Evolutionary conservation across 1,284 basidiomycete species (phyloP).

Genomic region (Trametes hirsuta): DNA sequence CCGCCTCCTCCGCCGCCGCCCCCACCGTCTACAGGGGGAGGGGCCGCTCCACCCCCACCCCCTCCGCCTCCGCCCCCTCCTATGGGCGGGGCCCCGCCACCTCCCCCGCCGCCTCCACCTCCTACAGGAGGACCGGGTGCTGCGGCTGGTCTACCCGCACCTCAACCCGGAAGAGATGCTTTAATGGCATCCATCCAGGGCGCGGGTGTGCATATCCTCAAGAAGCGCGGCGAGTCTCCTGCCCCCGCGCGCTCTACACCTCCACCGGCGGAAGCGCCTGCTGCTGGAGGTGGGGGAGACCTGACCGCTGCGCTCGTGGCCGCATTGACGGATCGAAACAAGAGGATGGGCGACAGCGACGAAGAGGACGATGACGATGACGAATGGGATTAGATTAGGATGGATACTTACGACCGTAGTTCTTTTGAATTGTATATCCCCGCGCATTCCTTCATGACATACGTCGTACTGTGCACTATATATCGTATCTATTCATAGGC

Average conservation of each 20-base stretch:
- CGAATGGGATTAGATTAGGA: slow-evolving; percentile 80
- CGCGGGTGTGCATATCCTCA: slow-evolving; percentile 71
- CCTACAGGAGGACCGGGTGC: slow-evolving; percentile 36
- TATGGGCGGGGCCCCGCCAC: slow-evolving; percentile 31
- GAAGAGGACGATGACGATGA: slow-evolving; percentile 91
- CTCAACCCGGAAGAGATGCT: slow-evolving; percentile 56
- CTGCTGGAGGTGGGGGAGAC: slow-evolving; percentile 50
- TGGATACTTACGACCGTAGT: background rate
- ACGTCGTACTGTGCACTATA: background rate
- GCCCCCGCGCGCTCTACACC: slow-evolving; percentile 40
- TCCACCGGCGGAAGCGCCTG: slow-evolving; percentile 44
- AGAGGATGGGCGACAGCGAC: slow-evolving; percentile 88
- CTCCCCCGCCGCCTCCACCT: slow-evolving; percentile 33
- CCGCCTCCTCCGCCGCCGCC: slow-evolving; percentile 40
- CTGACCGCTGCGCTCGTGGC: slow-evolving; percentile 69
- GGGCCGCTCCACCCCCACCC: slow-evolving; percentile 33
- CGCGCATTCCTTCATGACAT: background rate
- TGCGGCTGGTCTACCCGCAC: slow-evolving; percentile 32
- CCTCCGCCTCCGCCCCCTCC: slow-evolving; percentile 40
- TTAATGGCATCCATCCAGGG: slow-evolving; percentile 73
- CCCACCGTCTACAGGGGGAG: slow-evolving; percentile 38
- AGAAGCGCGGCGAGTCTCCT: slow-evolving; percentile 57
- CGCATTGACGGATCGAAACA: slow-evolving; percentile 79
- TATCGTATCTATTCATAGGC: slow-evolving; percentile 10
- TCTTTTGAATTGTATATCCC: background rate